Evolutionary conservation across 2,329 filamentous ascomycete genomes (phyloP).

Genomic region (Biscogniauxia mediterranea): DNA sequence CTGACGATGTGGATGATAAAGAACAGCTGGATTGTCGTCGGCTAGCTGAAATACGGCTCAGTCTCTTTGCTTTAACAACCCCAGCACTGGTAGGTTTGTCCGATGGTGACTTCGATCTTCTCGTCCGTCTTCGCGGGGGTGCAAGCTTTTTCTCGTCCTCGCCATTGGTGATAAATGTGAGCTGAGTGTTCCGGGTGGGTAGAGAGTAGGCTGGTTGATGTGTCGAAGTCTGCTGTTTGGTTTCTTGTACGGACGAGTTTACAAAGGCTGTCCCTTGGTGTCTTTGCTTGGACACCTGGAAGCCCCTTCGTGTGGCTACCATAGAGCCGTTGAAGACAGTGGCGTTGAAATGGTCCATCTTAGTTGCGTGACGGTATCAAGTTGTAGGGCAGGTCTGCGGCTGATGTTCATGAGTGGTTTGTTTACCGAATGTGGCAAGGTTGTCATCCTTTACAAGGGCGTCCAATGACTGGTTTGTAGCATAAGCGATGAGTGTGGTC

Average conservation of each 20-base stretch:
- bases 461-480: no score
- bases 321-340: constrained; percentile 37
- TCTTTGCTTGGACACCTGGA: constrained; percentile 41
- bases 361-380: background rate
- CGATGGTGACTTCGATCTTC: constrained; percentile 2
- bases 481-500: no score
- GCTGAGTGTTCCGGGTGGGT: constrained; percentile 2
- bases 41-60: background rate
- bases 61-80: constrained; percentile 1
- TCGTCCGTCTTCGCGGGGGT: background rate
- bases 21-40: constrained; percentile 3
- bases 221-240: background rate
- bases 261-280: constrained; percentile 40
- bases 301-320: constrained; percentile 38
- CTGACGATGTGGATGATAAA: constrained; percentile 6
- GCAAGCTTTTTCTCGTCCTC: constrained; percentile 2
- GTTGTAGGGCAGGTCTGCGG: background rate
- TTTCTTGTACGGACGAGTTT: constrained; percentile 26
- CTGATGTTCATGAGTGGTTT: background rate
- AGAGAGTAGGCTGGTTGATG: background rate
- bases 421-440: background rate
- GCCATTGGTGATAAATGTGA: constrained; percentile 14
- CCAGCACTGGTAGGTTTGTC: background rate
- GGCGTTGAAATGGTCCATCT: constrained; percentile 40
- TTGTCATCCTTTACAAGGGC: no score